A percentile compares a stretch with the other conserved stretches of the same genome.
Conservation (phyloP, 345 rosid species). For the Isatis tinctoria region DNA sequence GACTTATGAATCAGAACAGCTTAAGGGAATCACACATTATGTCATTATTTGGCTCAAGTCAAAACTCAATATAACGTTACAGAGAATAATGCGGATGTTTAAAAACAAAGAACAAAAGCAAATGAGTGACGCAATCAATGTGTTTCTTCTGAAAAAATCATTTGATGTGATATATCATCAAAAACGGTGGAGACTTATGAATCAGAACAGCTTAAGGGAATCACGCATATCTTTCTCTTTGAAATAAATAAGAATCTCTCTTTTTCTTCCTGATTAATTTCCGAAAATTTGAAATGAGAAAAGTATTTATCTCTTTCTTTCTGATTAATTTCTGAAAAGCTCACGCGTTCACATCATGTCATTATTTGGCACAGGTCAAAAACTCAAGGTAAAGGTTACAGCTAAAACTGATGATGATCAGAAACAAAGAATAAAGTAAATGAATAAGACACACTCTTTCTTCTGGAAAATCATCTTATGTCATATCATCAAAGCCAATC, state of each 20-base stretch:
- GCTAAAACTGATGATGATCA: conserved; percentile 2
- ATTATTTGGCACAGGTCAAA: conserved; percentile 10
- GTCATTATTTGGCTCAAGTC: neutral
- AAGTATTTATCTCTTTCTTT: neutral
- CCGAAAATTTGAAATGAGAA: neutral
- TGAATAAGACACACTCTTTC: neutral
- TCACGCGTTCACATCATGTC: neutral
- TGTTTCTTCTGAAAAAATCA: conserved; percentile 10
- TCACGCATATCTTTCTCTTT: too few species aligned
- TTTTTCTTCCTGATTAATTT: neutral
- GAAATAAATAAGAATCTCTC: too few species aligned
- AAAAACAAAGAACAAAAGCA: too few species aligned
- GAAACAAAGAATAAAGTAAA: conserved; percentile 21
- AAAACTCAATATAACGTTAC: neutral
- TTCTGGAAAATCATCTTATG: conserved; percentile 3
- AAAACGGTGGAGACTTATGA: neutral
- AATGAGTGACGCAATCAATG: neutral
- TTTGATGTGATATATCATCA: neutral
- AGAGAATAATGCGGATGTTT: too few species aligned
- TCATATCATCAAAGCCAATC: neutral
- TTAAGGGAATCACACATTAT: neutral
- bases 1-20: neutral
- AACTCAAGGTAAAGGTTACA: conserved; percentile 3
- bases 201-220: neutral
- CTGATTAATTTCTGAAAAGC: neutral